Evolutionary conservation across 352 stramenopile species (phyloP).

Genomic region (Aphanomyces cochlioides): DNA sequence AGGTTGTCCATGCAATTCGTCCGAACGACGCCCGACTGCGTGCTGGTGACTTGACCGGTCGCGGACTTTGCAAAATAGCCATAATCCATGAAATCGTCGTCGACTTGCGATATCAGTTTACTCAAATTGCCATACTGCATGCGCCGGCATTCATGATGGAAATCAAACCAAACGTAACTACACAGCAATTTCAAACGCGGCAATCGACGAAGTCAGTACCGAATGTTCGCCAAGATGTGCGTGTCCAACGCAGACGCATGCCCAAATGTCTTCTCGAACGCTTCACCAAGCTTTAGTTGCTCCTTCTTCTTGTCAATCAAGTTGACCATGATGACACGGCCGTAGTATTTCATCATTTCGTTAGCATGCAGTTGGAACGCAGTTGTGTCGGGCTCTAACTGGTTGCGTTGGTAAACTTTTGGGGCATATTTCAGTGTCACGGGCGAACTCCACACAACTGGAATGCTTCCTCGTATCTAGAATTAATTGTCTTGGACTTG

Average conservation of each 20-base stretch:
- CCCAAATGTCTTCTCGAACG: slow-evolving; percentile 78
- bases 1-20: slow-evolving; percentile 99
- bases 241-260: slow-evolving; percentile 50
- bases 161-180: slow-evolving; percentile 95
- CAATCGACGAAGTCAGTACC: slow-evolving; percentile 29
- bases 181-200: neutral
- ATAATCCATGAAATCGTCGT: slow-evolving; percentile 75
- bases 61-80: slow-evolving; percentile 57
- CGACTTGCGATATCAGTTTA: slow-evolving; percentile 86
- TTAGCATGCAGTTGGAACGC: slow-evolving; percentile 61
- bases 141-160: slow-evolving; percentile 93
- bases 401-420: slow-evolving; percentile 61
- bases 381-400: slow-evolving; percentile 44
- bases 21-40: slow-evolving; percentile 90
- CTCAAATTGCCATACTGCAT: slow-evolving; percentile 91
- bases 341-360: slow-evolving; percentile 61
- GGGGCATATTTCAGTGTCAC: slow-evolving; percentile 93
- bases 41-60: slow-evolving; percentile 47
- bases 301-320: slow-evolving; percentile 94
- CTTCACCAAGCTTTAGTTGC: slow-evolving; percentile 88
- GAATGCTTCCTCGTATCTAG: slow-evolving; percentile 94
- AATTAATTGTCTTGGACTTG: too few relatives aligned
- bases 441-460: slow-evolving; percentile 88
- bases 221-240: slow-evolving; percentile 58
- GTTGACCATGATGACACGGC: slow-evolving; percentile 89